Evolutionary conservation across 2,329 filamentous ascomycete genomes (phyloP).

Genomic region (Dendryphion nanum): DNA sequence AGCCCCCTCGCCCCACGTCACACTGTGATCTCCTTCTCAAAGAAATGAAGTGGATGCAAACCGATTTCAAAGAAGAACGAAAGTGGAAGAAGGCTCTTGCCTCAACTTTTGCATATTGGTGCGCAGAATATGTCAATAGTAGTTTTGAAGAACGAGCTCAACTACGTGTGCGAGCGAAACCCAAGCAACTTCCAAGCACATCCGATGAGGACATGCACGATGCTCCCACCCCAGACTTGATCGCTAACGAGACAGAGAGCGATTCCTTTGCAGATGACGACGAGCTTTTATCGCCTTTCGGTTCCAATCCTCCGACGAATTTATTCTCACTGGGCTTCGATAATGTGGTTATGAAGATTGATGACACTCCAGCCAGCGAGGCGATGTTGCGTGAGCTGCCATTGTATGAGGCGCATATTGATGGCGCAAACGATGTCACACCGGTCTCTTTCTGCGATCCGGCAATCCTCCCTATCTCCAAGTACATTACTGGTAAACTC

Average conservation of each 20-base stretch:
- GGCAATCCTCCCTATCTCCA: conserved; percentile 79
- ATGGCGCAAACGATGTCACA: conserved; percentile 30
- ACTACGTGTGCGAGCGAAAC: conserved; percentile 65
- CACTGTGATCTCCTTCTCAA: conserved; percentile 86
- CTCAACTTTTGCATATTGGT: conserved; percentile 76
- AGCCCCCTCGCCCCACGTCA: conserved; percentile 72
- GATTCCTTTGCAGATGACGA: conserved; percentile 40
- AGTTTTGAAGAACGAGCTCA: conserved; percentile 60
- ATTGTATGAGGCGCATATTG: conserved; percentile 59
- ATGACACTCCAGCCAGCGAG: conserved; percentile 71
- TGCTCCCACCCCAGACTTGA: conserved; percentile 40
- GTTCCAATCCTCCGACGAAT: conserved; percentile 62
- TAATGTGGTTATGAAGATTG: conserved; percentile 76
- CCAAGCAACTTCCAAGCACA: conserved; percentile 10
- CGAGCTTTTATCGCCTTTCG: conserved; percentile 43
- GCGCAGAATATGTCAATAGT: conserved; percentile 75
- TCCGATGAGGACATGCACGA: conserved; percentile 37
- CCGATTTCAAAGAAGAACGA: conserved; percentile 88
- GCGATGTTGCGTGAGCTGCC: conserved; percentile 78
- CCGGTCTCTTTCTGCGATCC: conserved; percentile 34
- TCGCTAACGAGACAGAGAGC: conserved; percentile 39
- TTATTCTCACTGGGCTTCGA: conserved; percentile 82
- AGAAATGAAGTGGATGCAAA: conserved; percentile 98
- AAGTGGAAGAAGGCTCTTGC: conserved; percentile 90
- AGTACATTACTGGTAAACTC: conserved; percentile 80